phyloP scores from a whole-genome alignment of 2,329 filamentous ascomycete genomes.

The Pestalotiopsis sp. region DNA sequence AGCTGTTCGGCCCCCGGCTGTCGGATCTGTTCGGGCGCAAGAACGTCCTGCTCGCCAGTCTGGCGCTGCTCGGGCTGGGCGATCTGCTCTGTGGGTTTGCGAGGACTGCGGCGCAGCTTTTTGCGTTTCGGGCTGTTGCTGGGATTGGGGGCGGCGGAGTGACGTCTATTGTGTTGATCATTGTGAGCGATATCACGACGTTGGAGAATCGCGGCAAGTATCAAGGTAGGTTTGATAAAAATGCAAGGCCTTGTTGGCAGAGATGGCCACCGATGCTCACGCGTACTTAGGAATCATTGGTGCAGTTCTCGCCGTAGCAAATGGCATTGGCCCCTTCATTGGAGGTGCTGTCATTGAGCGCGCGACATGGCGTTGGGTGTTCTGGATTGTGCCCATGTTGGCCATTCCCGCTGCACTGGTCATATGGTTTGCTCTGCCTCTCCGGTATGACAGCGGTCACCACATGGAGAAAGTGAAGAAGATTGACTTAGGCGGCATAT shows the following conservation, averaged over 20 bases:
- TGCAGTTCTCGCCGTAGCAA: constrained; percentile 22
- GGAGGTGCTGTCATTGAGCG: constrained; percentile 15
- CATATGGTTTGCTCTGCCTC: constrained; percentile 16
- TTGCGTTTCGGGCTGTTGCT: constrained; percentile 30
- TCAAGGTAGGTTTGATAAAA: constrained; percentile 22
- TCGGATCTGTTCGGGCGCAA: constrained; percentile 14
- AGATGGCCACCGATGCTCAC: too few species aligned
- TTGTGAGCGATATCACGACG: constrained; percentile 36
- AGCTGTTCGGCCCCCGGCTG: constrained; percentile 10
- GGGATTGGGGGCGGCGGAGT: constrained; percentile 31
- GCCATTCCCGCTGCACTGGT: constrained; percentile 12
- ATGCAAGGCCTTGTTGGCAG: too few species aligned
- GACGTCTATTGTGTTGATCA: constrained; percentile 34
- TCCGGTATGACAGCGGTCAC: constrained; percentile 15
- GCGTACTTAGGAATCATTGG: constrained; percentile 27
- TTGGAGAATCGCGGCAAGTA: constrained; percentile 38
- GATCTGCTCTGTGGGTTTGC: constrained; percentile 28
- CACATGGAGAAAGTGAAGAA: constrained; percentile 20
- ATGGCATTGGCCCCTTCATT: constrained; percentile 28
- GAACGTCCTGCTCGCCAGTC: not conserved
- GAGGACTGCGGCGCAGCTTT: constrained; percentile 26
- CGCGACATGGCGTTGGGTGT: constrained; percentile 23
- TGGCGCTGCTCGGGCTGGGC: not conserved
- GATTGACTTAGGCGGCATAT: constrained; percentile 23
- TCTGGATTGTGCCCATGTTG: constrained; percentile 24